A percentile compares a stretch with the other conserved stretches of the same genome.
Evolutionary conservation across 176 grass and related monocot genomes (phyloP).

Genomic region (Oryza glaberrima): DNA sequence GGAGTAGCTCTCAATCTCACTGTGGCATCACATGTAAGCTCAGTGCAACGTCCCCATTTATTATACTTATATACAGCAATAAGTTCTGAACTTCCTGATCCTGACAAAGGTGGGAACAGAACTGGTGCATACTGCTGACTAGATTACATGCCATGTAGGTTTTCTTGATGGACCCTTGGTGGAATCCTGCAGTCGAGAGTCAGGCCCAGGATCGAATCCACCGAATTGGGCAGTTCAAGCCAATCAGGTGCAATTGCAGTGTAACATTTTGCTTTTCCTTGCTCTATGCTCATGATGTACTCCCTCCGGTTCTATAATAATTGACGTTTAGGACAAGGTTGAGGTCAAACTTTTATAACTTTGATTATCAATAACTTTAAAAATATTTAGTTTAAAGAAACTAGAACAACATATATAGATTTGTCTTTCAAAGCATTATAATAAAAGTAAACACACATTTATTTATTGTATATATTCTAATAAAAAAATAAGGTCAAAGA

Average conservation of each 20-base stretch:
- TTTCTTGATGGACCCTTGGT: slow-evolving; percentile 98
- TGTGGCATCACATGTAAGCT: slow-evolving; percentile 87
- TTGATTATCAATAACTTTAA: too few species aligned
- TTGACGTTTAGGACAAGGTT: too few species aligned
- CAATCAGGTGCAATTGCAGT: slow-evolving; percentile 64
- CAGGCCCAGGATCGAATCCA: slow-evolving; percentile 97
- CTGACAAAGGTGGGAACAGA: neutral
- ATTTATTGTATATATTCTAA: too few species aligned
- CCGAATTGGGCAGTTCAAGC: slow-evolving; percentile 96
- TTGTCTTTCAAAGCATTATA: too few species aligned
- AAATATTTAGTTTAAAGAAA: too few species aligned
- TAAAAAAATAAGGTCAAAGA: too few species aligned
- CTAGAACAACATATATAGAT: too few species aligned
- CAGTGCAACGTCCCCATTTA: neutral
- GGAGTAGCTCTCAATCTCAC: slow-evolving; percentile 95
- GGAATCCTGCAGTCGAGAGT: slow-evolving; percentile 89
- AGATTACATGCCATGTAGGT: slow-evolving; percentile 57
- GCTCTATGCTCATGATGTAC: neutral
- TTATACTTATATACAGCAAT: neutral
- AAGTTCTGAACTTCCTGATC: neutral
- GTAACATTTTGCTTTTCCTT: slow-evolving; percentile 4
- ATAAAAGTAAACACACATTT: too few species aligned
- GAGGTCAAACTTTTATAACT: too few species aligned
- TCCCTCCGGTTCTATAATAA: too few species aligned
- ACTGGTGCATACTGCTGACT: slow-evolving; percentile 12